phyloP scores from a whole-genome alignment of 75 land plant genomes.

The Picea glauca region DNA sequence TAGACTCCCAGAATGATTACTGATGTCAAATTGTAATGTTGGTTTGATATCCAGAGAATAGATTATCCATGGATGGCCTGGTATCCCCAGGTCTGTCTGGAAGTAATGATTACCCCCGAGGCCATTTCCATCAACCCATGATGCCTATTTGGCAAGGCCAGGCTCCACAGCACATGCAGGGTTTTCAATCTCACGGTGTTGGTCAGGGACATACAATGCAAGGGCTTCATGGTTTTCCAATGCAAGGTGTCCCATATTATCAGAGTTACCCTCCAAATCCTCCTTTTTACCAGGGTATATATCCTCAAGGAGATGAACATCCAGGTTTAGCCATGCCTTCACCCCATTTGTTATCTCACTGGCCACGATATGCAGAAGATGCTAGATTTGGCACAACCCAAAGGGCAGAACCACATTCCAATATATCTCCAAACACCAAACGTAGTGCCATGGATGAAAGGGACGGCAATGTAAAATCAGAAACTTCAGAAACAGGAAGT shows the following conservation, averaged over 20 bases:
- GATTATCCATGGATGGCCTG: constrained; percentile 24
- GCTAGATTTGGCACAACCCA: constrained; percentile 16
- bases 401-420: constrained; percentile 12
- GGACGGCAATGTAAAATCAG: constrained; percentile 26
- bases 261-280: constrained; percentile 38
- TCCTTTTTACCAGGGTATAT: constrained; percentile 42
- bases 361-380: constrained; percentile 20
- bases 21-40: neutral
- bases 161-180: constrained; percentile 39
- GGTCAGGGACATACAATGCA: constrained; percentile 7
- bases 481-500: constrained; percentile 19
- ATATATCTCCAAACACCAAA: constrained; percentile 3
- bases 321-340: constrained; percentile 3
- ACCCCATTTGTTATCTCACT: neutral
- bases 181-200: constrained; percentile 37
- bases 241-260: constrained; percentile 68
- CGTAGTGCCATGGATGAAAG: constrained; percentile 33
- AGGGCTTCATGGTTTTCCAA: constrained; percentile 21
- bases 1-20: constrained; percentile 10
- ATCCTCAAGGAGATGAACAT: constrained; percentile 29
- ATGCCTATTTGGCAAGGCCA: constrained; percentile 59
- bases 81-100: constrained; percentile 13
- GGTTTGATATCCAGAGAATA: constrained; percentile 22
- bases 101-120: constrained; percentile 31
- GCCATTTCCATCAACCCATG: constrained; percentile 55